Percentiles rank a stretch among this genome's conserved stretches.
These are phyloP conservation scores for Corinectria fuckeliana DNA, from an alignment of 2,329 filamentous ascomycete species.

Conservation along the genomic window DNA sequence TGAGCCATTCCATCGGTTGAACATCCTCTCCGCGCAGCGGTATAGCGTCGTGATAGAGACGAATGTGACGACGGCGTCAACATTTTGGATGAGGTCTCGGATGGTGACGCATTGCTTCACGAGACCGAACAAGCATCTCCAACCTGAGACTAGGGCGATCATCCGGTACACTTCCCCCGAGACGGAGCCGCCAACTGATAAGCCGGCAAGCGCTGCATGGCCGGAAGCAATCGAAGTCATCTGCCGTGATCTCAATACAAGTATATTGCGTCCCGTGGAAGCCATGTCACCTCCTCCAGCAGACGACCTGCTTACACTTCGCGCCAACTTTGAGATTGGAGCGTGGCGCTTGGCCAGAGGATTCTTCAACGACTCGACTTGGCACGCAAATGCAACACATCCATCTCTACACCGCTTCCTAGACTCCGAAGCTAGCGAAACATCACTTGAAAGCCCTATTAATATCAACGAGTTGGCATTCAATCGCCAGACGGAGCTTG, in stretches of 20 bases:
- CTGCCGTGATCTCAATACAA: conserved; percentile 61
- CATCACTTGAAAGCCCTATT: conserved; percentile 22
- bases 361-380: conserved; percentile 61
- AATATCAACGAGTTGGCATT: conserved; percentile 42
- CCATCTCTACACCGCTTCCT: conserved; percentile 47
- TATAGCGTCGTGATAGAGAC: conserved; percentile 71
- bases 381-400: conserved; percentile 47
- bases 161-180: conserved; percentile 37
- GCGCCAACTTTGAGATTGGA: conserved; percentile 62
- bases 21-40: conserved; percentile 73
- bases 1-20: conserved; percentile 63
- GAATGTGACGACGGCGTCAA: conserved; percentile 57
- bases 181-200: background rate
- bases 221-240: conserved; percentile 53
- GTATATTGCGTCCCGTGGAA: conserved; percentile 49
- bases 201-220: conserved; percentile 56
- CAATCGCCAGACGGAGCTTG: conserved; percentile 44
- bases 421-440: conserved; percentile 28
- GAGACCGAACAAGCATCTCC: conserved; percentile 39
- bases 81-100: conserved; percentile 69
- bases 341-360: conserved; percentile 59
- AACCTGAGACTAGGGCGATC: conserved; percentile 41
- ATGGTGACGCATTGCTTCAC: conserved; percentile 51
- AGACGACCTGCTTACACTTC: conserved; percentile 52
- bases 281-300: conserved; percentile 45